Base-by-base conservation (phyloP, 768 basidiomycete species). In the Hericium coralloides region DNA sequence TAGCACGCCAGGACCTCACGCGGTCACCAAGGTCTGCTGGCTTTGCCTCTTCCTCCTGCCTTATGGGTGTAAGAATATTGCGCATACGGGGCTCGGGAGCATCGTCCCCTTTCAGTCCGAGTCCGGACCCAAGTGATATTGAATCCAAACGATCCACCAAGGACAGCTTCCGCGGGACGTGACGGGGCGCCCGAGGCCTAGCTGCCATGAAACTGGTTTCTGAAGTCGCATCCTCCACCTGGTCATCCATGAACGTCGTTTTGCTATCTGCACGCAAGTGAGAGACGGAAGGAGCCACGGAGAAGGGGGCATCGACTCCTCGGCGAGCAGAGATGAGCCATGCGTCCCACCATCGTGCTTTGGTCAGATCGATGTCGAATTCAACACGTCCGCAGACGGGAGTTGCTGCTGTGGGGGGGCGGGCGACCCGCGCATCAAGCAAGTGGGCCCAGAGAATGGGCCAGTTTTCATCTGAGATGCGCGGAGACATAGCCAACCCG, bases 381-480 rank as follows among this genome's bases (percentile, higher is more conserved):
- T 95, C 92, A 26, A 95, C 78, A 26, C 79, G 83, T 4, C 89
- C 93, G 47, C 81, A 76, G 56, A 95, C 84, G 0, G 89, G 18
- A 79, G 65, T 52, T 73, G 75, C 49, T 50, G 49, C 22, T 68
- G 67, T 23, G 66, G 61, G 58, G 73, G 60, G 3, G 68, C 56
- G 18, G 69, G 63, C 20, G 69, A 58, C 22, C 22, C 72, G 68
- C 39, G 75, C 60, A 36, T 84, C 80, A 45, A 82, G 76, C 58
- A 82, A 71, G 65, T 84, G 80, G 39, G 71, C 72, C 85, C 88
- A 92, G 2, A 92, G 73, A 36, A 81, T 70, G 53, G 77, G 77
- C 91, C 91, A 93, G 9, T 79, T 78, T 55, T 89, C 89, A 55
- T 91, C 88, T 7, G 87, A 84, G 53, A 92, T 80, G 18, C 89